Conservation (phyloP, 169 alveolate species). For the Plasmodium inui region DNA sequence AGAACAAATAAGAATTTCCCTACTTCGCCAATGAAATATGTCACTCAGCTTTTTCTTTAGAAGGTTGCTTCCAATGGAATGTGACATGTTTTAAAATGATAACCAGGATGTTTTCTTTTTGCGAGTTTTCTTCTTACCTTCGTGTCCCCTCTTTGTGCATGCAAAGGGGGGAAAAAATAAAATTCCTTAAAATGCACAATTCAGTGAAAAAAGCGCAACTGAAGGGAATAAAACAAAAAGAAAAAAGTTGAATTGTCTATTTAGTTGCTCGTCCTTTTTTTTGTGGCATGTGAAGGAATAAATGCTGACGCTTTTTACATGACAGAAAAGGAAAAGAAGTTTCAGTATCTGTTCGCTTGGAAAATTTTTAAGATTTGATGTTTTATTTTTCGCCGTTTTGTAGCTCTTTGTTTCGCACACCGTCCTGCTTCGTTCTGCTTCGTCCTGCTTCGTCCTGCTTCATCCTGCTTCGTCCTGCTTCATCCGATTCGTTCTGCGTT, state of each 20-base stretch:
- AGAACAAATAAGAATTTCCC: background rate
- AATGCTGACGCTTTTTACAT: background rate
- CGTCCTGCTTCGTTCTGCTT: background rate
- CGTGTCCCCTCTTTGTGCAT: background rate
- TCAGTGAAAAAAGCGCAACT: background rate
- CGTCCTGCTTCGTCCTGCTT: background rate
- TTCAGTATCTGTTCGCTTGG: background rate
- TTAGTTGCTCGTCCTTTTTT: background rate
- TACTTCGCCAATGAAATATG: background rate
- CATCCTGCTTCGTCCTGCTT: background rate
- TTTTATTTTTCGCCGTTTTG: background rate
- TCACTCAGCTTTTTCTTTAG: background rate
- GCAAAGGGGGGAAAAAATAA: constrained; percentile 17
- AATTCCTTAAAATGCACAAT: constrained; percentile 10
- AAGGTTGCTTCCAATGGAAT: background rate
- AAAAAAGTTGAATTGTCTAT: background rate
- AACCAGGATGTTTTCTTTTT: background rate
- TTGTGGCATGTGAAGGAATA: background rate
- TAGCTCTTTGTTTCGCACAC: background rate
- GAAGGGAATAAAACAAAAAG: constrained; percentile 1
- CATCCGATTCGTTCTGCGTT: background rate
- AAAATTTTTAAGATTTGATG: background rate
- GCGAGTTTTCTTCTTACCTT: background rate
- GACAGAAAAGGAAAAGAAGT: background rate
- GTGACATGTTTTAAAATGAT: background rate